These are phyloP conservation scores for Neltuma alba DNA, from an alignment of 306 rosid genomes.

Conservation along the genomic window DNA sequence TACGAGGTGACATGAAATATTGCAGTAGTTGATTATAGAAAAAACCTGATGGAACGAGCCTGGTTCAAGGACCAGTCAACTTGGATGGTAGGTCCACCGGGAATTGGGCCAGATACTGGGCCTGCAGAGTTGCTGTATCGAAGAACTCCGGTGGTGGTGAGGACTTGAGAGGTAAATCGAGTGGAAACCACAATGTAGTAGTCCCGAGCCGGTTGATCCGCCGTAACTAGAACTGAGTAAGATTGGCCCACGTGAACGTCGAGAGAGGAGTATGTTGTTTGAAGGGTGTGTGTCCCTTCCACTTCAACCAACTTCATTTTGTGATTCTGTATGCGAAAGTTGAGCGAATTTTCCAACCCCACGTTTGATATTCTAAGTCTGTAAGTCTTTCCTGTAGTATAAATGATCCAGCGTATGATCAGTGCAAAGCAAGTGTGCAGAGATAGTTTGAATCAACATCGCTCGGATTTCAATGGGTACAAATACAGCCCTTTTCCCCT, in stretches of 20 bases:
- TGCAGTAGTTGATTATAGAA: background rate
- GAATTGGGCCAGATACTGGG: constrained; percentile 78
- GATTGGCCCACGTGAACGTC: constrained; percentile 95
- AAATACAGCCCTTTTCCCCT: background rate
- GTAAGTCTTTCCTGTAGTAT: constrained; percentile 80
- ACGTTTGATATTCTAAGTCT: constrained; percentile 93
- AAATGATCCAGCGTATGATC: background rate
- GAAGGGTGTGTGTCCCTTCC: constrained; percentile 96
- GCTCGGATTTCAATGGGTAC: background rate
- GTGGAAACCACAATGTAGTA: constrained; percentile 78
- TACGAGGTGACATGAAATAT: background rate
- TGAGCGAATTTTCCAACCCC: constrained; percentile 84
- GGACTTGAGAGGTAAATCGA: constrained; percentile 63
- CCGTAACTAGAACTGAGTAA: constrained; percentile 81
- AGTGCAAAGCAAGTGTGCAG: background rate
- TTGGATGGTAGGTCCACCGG: constrained; percentile 99
- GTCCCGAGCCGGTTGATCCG: constrained; percentile 87
- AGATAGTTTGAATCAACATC: background rate
- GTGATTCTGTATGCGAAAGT: constrained; percentile 88
- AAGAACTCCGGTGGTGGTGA: constrained; percentile 74
- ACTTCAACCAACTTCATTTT: constrained; percentile 87
- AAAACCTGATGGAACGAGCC: constrained; percentile 92
- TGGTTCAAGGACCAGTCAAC: constrained; percentile 97
- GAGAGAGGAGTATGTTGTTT: constrained; percentile 78
- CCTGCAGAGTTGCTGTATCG: constrained; percentile 86